Base-by-base conservation (phyloP, 2,329 filamentous ascomycete genomes). In the Aspergillus sp. region DNA sequence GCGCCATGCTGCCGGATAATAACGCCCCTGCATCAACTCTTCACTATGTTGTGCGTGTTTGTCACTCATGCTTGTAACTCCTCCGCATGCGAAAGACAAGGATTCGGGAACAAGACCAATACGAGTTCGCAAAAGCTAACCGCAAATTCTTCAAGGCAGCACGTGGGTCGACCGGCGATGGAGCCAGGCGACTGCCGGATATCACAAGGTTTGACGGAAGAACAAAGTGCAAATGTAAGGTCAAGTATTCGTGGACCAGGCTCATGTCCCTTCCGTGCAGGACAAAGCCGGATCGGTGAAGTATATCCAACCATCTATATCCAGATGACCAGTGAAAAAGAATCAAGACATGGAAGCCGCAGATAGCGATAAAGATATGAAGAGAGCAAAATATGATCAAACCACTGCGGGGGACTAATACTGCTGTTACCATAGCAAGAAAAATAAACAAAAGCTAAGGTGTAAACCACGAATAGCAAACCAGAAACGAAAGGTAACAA, bases 401-500 rank as follows among this genome's bases (percentile, higher is more conserved):
- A 30, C 47, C 47, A 30, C 23, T 28, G 47, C n/a, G 47, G 47
- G 47, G 47, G 47, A 50, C 47, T 50, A 50, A 50, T 30, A 15
- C 47, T 50, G 47, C 47, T 50, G 47, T 50, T 50, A 50, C 47
- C 47, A 19, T n/a, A 50, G 47, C 49, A 58, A 32, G 25, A 43
- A 45, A 53, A 43, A 52, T 51, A 45, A 52, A 53, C 43, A 58
- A 58, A 43, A 55, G 55, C 55, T 54, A 55, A 49, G 50, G 23
- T 50, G 48, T 36, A 36, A 30, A 51, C 30, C 49, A 58, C 17
- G 43, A 41, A 39, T 17, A 57, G 28, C 25, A 55, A 45, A 43
- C 17, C 23, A 50, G 38, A 41, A 59, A 55, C 39, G 25, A 58
- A 15, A 54, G 39, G 56, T 57, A 43, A 60, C 64, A 63, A 65